Conservation (phyloP, 257 asterid species). For the Gentiana macrophylla region DNA sequence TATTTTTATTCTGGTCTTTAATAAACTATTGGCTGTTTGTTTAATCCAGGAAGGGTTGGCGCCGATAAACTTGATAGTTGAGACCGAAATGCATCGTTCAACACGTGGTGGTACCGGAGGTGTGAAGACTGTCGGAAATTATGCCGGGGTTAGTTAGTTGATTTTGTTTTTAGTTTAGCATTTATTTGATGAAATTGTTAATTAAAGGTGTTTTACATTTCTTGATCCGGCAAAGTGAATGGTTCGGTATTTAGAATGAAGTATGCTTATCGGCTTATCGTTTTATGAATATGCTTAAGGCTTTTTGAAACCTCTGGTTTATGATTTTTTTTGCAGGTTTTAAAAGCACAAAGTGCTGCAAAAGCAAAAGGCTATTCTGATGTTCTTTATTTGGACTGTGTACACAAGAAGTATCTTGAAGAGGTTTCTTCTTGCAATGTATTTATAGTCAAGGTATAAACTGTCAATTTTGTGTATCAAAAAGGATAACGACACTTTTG, state of each 20-base stretch:
- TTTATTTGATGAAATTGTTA: neutral
- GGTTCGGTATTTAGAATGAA: neutral
- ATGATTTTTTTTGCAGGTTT: constrained; percentile 36
- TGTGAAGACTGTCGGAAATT: constrained; percentile 90
- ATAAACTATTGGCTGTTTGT: constrained; percentile 1
- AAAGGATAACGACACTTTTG: no score
- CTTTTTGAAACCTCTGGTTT: constrained; percentile 1
- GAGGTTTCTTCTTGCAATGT: constrained; percentile 97
- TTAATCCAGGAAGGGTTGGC: constrained; percentile 90
- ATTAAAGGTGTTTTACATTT: neutral
- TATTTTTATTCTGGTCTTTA: neutral
- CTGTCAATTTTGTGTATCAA: neutral
- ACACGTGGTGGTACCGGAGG: constrained; percentile 99
- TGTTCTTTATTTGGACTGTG: constrained; percentile 76
- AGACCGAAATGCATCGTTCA: constrained; percentile 93
- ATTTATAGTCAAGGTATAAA: constrained; percentile 76
- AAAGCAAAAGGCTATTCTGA: constrained; percentile 92
- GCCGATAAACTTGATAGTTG: constrained; percentile 82
- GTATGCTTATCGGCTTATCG: neutral
- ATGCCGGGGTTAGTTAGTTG: constrained; percentile 67
- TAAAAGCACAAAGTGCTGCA: constrained; percentile 89
- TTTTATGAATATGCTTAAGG: neutral
- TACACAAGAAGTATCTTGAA: constrained; percentile 70
- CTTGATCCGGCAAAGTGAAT: neutral
- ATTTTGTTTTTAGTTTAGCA: constrained; percentile 1